These are phyloP conservation scores for Aspergillus tamarii DNA, from an alignment of 2,329 filamentous ascomycete species.

Conservation along the genomic window DNA sequence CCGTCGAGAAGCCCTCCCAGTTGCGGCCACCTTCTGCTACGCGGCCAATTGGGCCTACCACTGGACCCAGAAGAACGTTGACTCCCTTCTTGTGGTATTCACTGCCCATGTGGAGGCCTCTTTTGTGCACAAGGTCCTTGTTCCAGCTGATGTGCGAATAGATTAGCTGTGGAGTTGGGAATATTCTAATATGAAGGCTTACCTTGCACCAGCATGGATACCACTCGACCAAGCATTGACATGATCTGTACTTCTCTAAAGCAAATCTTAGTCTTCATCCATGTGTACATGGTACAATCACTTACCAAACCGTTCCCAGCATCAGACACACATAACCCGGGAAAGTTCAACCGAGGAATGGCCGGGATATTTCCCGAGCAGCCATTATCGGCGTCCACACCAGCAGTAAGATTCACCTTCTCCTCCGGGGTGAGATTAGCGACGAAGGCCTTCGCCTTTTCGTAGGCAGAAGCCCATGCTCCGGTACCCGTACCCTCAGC, in stretches of 20 bases:
- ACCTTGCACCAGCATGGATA: slow-evolving; percentile 32
- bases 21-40: slow-evolving; percentile 45
- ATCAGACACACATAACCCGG: slow-evolving; percentile 47
- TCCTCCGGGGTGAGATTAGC: slow-evolving; percentile 46
- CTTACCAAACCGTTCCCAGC: slow-evolving; percentile 45
- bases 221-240: slow-evolving; percentile 30
- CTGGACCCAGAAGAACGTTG: slow-evolving; percentile 47
- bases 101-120: slow-evolving; percentile 36
- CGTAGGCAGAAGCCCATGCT: slow-evolving; percentile 40
- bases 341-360: slow-evolving; percentile 36
- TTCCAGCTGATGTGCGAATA: slow-evolving; percentile 35
- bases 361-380: slow-evolving; percentile 39
- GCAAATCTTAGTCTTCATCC: background rate
- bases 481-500: slow-evolving; percentile 33
- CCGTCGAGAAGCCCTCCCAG: slow-evolving; percentile 54
- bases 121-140: slow-evolving; percentile 33
- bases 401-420: slow-evolving; percentile 41
- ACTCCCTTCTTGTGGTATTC: slow-evolving; percentile 49
- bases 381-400: slow-evolving; percentile 26
- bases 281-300: background rate
- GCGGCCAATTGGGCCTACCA: slow-evolving; percentile 43
- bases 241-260: slow-evolving; percentile 34
- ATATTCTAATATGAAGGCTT: background rate
- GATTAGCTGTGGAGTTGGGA: background rate
- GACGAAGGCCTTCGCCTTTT: slow-evolving; percentile 43